These are phyloP conservation scores for Lasiodiplodia sp. DNA, from an alignment of 2,329 filamentous ascomycete species.

Conservation along the genomic window DNA sequence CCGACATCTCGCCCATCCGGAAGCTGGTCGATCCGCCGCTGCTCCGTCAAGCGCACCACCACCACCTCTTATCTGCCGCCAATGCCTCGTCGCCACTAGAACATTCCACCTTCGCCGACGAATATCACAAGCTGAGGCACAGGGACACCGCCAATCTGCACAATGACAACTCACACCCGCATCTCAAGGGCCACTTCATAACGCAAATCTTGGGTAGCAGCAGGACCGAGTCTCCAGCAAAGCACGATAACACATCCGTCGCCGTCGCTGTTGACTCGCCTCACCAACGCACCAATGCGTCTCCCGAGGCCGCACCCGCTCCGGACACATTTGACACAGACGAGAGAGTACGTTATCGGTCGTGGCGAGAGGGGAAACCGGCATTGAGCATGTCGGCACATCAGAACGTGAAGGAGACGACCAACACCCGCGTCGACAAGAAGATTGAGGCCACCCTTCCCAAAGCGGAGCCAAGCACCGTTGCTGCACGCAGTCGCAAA, in stretches of 20 bases:
- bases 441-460: conserved; percentile 69
- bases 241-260: conserved; percentile 40
- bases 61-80: conserved; percentile 37
- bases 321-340: conserved; percentile 43
- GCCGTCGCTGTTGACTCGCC: conserved; percentile 47
- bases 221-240: conserved; percentile 36
- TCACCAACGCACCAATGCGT: conserved; percentile 42
- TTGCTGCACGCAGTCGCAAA: conserved; percentile 68
- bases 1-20: conserved; percentile 40
- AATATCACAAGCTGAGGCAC: conserved; percentile 27
- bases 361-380: conserved; percentile 58
- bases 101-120: conserved; percentile 24
- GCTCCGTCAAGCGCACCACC: conserved; percentile 42
- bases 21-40: conserved; percentile 44
- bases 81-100: conserved; percentile 28
- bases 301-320: conserved; percentile 32
- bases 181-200: conserved; percentile 45
- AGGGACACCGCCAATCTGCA: conserved; percentile 20
- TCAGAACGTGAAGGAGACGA: conserved; percentile 53
- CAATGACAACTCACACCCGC: conserved; percentile 42
- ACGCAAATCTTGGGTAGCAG: conserved; percentile 31
- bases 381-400: conserved; percentile 46
- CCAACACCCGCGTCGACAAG: conserved; percentile 61
- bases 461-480: conserved; percentile 60
- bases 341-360: conserved; percentile 55